Conservation (phyloP, 176 grass and related monocot genomes). For the Puccinellia tenuiflora region DNA sequence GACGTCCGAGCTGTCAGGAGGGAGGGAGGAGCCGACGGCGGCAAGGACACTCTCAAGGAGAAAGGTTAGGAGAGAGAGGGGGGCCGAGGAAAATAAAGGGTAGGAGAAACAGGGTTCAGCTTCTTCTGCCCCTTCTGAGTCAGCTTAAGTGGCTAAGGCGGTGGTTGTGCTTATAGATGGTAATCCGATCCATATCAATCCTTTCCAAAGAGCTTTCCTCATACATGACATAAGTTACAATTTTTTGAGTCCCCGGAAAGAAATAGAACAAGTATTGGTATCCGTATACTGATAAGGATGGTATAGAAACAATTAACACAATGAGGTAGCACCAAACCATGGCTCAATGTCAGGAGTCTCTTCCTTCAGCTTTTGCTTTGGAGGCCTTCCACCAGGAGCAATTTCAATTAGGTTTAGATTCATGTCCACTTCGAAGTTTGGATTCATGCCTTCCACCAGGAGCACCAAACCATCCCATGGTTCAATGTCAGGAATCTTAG, state of each 20-base stretch:
- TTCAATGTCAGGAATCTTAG: too few relatives aligned
- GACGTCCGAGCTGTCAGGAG: too few relatives aligned
- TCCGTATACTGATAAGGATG: neutral
- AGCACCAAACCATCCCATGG: too few relatives aligned
- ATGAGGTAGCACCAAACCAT: conserved; percentile 48
- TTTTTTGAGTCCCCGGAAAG: conserved; percentile 70
- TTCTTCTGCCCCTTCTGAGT: conserved; percentile 98
- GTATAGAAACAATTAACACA: neutral
- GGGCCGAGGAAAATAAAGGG: too few relatives aligned
- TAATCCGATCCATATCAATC: conserved; percentile 83
- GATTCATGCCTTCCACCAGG: too few relatives aligned
- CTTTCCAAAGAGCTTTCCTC: conserved; percentile 54
- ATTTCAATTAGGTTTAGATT: conserved; percentile 95
- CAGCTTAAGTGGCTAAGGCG: conserved; percentile 84
- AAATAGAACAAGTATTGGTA: neutral
- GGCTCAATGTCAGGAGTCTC: conserved; percentile 88
- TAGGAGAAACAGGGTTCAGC: too few relatives aligned
- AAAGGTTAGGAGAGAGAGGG: too few relatives aligned
- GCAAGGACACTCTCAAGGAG: too few relatives aligned
- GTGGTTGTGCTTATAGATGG: conserved; percentile 81
- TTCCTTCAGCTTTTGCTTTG: conserved; percentile 82
- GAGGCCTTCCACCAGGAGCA: conserved; percentile 43
- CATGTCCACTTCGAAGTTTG: conserved; percentile 70
- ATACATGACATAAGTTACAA: conserved; percentile 48
- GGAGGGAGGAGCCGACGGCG: too few relatives aligned